Evolutionary conservation across 1,284 basidiomycete species (phyloP).

Genomic region (Malassezia brasiliensis): DNA sequence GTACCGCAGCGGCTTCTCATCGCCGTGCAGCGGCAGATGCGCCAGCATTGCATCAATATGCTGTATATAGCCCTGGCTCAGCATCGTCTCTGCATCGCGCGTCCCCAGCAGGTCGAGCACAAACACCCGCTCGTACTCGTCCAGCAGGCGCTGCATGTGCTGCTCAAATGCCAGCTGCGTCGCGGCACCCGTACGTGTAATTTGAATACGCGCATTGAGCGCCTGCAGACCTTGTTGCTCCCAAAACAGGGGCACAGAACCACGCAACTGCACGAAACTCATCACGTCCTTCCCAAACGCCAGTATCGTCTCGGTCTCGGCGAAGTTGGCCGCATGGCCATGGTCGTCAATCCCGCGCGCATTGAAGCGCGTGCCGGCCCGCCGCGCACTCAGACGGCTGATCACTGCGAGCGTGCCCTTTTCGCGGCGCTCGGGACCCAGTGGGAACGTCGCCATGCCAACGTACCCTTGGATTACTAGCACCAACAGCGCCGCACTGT

Average conservation of each 20-base stretch:
- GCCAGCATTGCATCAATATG: neutral
- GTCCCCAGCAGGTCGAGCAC: conserved; percentile 44
- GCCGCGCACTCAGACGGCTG: conserved; percentile 78
- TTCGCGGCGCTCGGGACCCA: neutral
- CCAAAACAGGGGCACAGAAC: conserved; percentile 79
- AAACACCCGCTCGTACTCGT: conserved; percentile 36
- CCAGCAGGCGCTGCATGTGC: conserved; percentile 68
- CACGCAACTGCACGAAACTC: conserved; percentile 84
- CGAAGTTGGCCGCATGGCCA: conserved; percentile 93
- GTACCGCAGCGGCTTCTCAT: conserved; percentile 5
- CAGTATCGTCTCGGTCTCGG: conserved; percentile 88
- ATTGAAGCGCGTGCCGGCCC: conserved; percentile 93
- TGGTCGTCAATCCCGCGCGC: conserved; percentile 96
- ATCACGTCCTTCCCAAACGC: conserved; percentile 71
- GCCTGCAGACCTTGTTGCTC: conserved; percentile 77
- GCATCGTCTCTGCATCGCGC: conserved; percentile 70
- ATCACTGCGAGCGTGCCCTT: conserved; percentile 63
- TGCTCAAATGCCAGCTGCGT: conserved; percentile 92
- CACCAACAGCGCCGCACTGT: conserved; percentile 52
- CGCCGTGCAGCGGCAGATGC: conserved; percentile 2
- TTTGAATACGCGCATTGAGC: conserved; percentile 36
- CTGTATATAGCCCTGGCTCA: conserved; percentile 64
- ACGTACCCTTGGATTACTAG: conserved; percentile 85
- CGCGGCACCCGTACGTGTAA: conserved; percentile 68
- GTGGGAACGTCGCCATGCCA: conserved; percentile 49